phyloP scores from a whole-genome alignment of 352 stramenopile genomes.

The Phytophthora vignae region DNA sequence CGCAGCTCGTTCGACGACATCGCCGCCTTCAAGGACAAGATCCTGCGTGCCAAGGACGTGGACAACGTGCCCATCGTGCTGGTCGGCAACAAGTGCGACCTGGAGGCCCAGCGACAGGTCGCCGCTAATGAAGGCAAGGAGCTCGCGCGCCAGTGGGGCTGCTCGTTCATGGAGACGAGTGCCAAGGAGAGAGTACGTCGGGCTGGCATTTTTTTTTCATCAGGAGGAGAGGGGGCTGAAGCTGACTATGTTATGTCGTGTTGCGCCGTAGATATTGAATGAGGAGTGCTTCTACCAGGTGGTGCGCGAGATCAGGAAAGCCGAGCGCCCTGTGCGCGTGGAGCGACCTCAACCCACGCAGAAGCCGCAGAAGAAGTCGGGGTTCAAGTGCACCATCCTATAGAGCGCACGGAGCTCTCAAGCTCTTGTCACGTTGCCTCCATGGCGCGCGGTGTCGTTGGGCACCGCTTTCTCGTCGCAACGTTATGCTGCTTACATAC shows the following conservation, averaged over 20 bases:
- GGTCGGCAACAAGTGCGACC: conserved; percentile 91
- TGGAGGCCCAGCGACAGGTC: conserved; percentile 82
- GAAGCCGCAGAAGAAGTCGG: conserved; percentile 75
- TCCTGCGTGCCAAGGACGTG: conserved; percentile 89
- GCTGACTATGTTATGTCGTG: conserved; percentile 8
- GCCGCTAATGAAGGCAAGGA: conserved; percentile 66
- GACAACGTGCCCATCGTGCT: conserved; percentile 89
- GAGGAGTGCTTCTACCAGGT: conserved; percentile 93
- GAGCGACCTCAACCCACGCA: conserved; percentile 52
- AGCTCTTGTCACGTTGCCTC: conserved; percentile 33
- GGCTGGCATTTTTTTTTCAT: background rate
- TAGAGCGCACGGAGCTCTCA: conserved; percentile 37
- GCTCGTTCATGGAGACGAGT: conserved; percentile 90
- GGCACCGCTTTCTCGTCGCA: conserved; percentile 28
- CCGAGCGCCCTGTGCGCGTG: conserved; percentile 66
- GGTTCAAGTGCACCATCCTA: conserved; percentile 63
- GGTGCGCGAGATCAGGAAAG: conserved; percentile 87
- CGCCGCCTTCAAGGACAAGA: conserved; percentile 90
- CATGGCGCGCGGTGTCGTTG: conserved; percentile 13
- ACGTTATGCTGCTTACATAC: conserved; percentile 47
- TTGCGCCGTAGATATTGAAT: conserved; percentile 77
- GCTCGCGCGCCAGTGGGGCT: conserved; percentile 81
- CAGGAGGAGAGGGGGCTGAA: background rate
- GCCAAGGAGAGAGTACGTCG: conserved; percentile 84
- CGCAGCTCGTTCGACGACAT: conserved; percentile 93